phyloP scores from a whole-genome alignment of 345 rosid genomes.

The Eucalyptus brandiana region DNA sequence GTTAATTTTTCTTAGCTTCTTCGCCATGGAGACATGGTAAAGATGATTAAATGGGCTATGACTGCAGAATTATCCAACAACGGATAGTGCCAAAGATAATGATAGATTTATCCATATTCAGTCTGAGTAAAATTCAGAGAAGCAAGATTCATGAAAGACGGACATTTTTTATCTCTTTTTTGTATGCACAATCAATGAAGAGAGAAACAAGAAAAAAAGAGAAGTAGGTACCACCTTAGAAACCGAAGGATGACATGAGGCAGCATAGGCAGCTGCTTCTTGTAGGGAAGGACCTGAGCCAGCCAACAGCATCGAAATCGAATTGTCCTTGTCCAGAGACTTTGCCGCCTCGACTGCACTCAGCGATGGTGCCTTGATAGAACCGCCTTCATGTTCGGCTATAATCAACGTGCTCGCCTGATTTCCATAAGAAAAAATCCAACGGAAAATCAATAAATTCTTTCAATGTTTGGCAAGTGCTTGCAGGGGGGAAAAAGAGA shows the following conservation, averaged over 20 bases:
- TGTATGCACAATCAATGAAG: neutral
- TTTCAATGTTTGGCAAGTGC: neutral
- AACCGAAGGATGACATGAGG: slow-evolving; percentile 67
- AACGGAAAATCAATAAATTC: neutral
- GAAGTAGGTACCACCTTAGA: slow-evolving; percentile 33
- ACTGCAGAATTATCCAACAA: neutral
- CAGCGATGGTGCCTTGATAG: slow-evolving; percentile 44
- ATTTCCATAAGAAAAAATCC: neutral
- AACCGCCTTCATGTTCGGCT: slow-evolving; percentile 76
- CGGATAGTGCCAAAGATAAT: neutral
- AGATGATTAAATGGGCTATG: neutral
- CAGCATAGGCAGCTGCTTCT: slow-evolving; percentile 64
- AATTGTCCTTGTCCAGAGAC: slow-evolving; percentile 29
- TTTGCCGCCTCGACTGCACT: slow-evolving; percentile 80
- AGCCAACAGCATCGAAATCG: slow-evolving; percentile 64
- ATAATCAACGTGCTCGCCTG: slow-evolving; percentile 71
- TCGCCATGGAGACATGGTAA: neutral
- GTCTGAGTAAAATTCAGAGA: neutral
- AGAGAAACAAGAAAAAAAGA: neutral
- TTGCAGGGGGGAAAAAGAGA: neutral
- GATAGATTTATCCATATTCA: neutral
- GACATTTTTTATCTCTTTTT: neutral
- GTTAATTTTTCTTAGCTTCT: neutral
- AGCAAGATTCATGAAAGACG: neutral
- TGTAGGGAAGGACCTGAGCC: slow-evolving; percentile 77